These are phyloP conservation scores for Gracilaria caudata DNA, from an alignment of 23 red algal species.

Conservation along the genomic window DNA sequence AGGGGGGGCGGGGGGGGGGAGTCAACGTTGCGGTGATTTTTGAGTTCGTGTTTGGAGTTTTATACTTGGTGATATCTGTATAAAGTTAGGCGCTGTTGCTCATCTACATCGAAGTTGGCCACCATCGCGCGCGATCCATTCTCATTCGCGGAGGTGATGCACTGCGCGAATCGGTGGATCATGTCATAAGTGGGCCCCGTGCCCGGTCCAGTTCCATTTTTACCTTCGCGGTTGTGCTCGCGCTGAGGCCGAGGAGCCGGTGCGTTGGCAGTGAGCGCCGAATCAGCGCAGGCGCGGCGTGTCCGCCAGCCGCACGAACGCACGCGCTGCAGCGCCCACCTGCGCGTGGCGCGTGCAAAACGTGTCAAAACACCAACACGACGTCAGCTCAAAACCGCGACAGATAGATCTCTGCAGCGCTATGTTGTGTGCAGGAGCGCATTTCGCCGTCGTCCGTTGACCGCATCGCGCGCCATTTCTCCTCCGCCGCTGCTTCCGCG, in stretches of 20 bases:
- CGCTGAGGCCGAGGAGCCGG: too few relatives aligned
- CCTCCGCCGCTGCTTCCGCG: neutral
- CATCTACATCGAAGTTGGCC: neutral
- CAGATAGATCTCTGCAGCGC: neutral
- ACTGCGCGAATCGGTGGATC: too few relatives aligned
- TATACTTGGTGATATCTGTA: neutral
- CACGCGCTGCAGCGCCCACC: neutral
- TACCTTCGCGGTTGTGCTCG: too few relatives aligned
- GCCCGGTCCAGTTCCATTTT: too few relatives aligned
- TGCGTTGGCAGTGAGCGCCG: too few relatives aligned
- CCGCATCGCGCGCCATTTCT: neutral
- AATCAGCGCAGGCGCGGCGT: neutral
- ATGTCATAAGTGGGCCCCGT: too few relatives aligned
- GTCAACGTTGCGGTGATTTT: neutral
- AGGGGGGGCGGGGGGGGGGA: too few relatives aligned
- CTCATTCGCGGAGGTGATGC: too few relatives aligned
- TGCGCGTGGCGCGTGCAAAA: neutral
- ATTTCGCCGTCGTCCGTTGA: too few relatives aligned
- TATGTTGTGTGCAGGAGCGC: too few relatives aligned
- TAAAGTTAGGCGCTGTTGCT: neutral
- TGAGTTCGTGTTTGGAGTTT: neutral
- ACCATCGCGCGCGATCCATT: too few relatives aligned
- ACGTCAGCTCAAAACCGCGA: neutral
- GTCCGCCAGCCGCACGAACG: constrained; percentile 17
- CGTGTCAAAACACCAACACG: neutral